Base-by-base conservation (phyloP, 164 flowering plant genomes). In the Chloranthus sessilifolius region DNA sequence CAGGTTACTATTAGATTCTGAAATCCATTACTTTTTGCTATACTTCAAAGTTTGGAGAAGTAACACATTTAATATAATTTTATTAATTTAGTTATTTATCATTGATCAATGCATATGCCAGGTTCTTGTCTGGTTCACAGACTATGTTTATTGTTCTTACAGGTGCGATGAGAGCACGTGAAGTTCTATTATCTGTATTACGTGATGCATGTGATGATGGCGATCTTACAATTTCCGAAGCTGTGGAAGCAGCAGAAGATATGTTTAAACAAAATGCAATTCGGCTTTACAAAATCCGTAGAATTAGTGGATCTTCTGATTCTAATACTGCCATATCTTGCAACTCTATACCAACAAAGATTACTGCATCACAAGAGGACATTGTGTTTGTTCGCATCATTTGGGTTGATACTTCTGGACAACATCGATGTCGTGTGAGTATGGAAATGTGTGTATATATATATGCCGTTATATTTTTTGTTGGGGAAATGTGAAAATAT, bases 321-420 rank as follows among this genome's bases (percentile, higher is more conserved):
- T 48, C 30, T 7, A 65, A 69, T 39, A 50, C 39, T 23, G 23
- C 22, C 54, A 12, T 38, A 29, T 59, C 69, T 58, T 61, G 33
- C 10, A 46, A 41, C 51, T 15, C 41, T 17, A 53, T 25, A 59
- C 55, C 45, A 43, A 36, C 41, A 35, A 53, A 26, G 31, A 60
- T 33, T n/a, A 56, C 28, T 63, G 43, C 36, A 2, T 39, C 60
- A 37, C 68, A 54, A 30, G 31, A 44, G 29, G 74, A 60, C 43
- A 55, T 60, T 55, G 62, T 69, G 7, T 60, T 86, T 55, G 81
- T 88, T 50, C 91, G 96, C 25, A 35, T 92, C 27, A 56, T 88
- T 17, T 92, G 95, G 95, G 80, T 81, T 29, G 99, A 92, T 71
- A 58, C 79, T 39, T 92, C 99, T 51, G 99, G 96, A 29, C 91